These are phyloP conservation scores for Sporothrix pallida DNA, from an alignment of 2,329 filamentous ascomycete species.

Conservation along the genomic window DNA sequence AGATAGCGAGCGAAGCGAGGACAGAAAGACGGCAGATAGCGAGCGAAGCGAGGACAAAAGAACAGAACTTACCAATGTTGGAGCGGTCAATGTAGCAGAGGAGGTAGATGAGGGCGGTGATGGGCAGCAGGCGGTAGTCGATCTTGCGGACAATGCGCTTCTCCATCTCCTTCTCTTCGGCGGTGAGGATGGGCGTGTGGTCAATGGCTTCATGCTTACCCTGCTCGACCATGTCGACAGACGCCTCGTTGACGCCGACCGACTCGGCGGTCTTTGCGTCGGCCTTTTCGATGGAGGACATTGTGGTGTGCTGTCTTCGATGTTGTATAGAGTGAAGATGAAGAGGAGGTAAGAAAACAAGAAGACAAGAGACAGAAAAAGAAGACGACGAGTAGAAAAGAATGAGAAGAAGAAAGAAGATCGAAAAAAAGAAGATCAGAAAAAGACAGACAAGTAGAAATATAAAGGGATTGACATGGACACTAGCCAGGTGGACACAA, in stretches of 20 bases:
- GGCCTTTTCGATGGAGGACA: slow-evolving; percentile 29
- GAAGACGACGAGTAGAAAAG: not conserved
- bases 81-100: slow-evolving; percentile 71
- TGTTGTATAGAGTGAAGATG: not conserved
- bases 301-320: not conserved
- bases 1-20: not conserved
- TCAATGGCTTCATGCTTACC: slow-evolving; percentile 25
- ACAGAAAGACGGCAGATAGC: not conserved
- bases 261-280: slow-evolving; percentile 24
- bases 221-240: slow-evolving; percentile 32
- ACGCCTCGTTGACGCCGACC: not conserved
- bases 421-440: not conserved
- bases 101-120: slow-evolving; percentile 67
- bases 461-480: slow-evolving; percentile 15
- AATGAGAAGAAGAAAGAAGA: not conserved
- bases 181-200: slow-evolving; percentile 26
- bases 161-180: slow-evolving; percentile 29
- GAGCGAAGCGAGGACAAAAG: not conserved
- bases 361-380: not conserved
- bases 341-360: not conserved
- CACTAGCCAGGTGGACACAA: not conserved
- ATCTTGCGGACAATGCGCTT: slow-evolving; percentile 58
- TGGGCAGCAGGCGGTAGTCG: slow-evolving; percentile 67
- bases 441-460: not conserved
- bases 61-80: slow-evolving; percentile 61